Base-by-base conservation (phyloP, 2,329 filamentous ascomycete species). In the Botrytis galanthina region DNA sequence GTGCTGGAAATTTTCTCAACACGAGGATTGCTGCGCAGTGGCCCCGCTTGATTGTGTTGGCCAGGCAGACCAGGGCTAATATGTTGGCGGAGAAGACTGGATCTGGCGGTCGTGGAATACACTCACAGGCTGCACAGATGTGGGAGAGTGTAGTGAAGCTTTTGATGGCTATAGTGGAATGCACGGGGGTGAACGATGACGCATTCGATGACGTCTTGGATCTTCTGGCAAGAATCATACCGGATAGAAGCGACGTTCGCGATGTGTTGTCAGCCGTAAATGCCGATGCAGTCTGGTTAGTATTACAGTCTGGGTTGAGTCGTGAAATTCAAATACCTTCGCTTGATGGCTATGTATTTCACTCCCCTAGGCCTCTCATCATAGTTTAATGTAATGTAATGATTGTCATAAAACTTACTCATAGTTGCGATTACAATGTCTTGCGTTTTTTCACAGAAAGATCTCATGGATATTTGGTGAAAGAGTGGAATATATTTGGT, bases 1-100 rank as follows among this genome's bases (percentile, higher is more conserved):
- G 88, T 64, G 93, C 93, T 0, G 93, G 94, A 0, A 90, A 94
- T 75, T 99, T 99, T 80, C 89, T 98, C 83, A 86, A 87, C 48
- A 90, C 89, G 0, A 86, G 96, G 10, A 88, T 98, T 75, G 89
- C 92, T 80, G 89, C 88, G 7, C 90, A 94, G 73, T 98, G 92
- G 91, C 83, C 82, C 70, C 84, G 86, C 26, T 82, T 89, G 37
- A 83, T 91, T 70, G 82, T 81, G 79, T 71, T 90, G 84, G 87
- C 87, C 83, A 75, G 80, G 78, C 62, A 84, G 12, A 63, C 71
- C 3, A 75, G 83, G 73, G 80, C 79, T 12, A 87, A 86, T 75
- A 79, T 79, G 5, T 82, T 85, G 70, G 84, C 82, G 4, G 73
- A 81, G 64, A 76, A 74, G 70, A 75, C 73, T 71, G 75, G 76